Conservation (phyloP, 129 eudicot genomes). For the Flaveria brownii region DNA sequence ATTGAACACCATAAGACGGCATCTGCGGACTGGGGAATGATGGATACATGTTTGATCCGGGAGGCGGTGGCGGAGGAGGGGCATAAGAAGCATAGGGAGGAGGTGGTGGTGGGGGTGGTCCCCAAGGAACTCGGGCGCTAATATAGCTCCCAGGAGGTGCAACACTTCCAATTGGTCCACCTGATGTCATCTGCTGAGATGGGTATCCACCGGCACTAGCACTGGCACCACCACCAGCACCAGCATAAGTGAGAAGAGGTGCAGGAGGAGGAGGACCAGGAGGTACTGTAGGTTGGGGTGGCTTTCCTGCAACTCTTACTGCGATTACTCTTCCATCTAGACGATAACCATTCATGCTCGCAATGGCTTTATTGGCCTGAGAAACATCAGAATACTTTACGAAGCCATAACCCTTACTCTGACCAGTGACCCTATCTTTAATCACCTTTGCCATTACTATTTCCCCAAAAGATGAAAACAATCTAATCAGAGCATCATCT, state of each 20-base stretch:
- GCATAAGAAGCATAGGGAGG: constrained; percentile 65
- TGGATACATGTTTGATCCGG: constrained; percentile 61
- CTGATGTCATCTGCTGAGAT: constrained; percentile 66
- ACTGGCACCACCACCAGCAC: constrained; percentile 55
- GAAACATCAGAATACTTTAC: constrained; percentile 71
- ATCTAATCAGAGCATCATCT: constrained; percentile 69
- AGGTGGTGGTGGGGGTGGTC: constrained; percentile 67
- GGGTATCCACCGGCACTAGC: constrained; percentile 74
- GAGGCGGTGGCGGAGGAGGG: constrained; percentile 62
- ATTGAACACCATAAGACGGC: constrained; percentile 59
- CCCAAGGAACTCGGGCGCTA: constrained; percentile 78
- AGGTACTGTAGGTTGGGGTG: constrained; percentile 80
- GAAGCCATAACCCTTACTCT: constrained; percentile 92
- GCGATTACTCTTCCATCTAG: constrained; percentile 90
- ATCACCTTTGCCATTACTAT: constrained; percentile 96
- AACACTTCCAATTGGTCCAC: constrained; percentile 66
- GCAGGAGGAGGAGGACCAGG: constrained; percentile 72
- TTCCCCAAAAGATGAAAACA: constrained; percentile 79
- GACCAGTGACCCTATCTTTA: constrained; percentile 66
- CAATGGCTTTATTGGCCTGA: constrained; percentile 79
- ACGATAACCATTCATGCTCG: constrained; percentile 82
- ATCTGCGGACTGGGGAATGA: constrained; percentile 53
- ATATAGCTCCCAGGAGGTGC: constrained; percentile 60
- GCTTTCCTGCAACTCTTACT: constrained; percentile 93
- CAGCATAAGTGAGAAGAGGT: constrained; percentile 53